phyloP scores from a whole-genome alignment of 2,329 filamentous ascomycete genomes.

The Cadophora malorum region DNA sequence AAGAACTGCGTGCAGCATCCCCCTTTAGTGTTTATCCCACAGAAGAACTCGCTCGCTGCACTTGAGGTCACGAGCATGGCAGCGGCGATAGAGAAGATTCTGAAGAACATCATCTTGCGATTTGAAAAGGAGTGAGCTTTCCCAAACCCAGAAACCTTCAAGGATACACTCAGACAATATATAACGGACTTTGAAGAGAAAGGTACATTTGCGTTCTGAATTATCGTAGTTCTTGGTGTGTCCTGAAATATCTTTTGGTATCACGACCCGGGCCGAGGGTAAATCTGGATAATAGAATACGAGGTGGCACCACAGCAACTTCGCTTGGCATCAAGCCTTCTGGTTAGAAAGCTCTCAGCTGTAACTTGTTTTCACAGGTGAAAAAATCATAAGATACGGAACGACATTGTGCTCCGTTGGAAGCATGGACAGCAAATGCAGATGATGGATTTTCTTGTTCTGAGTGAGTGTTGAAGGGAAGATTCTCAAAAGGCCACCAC shows the following conservation, averaged over 20 bases:
- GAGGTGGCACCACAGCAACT: not conserved
- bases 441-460: too few species aligned
- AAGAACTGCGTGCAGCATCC: conserved; percentile 22
- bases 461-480: too few species aligned
- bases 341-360: not conserved
- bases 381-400: not conserved
- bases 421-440: too few species aligned
- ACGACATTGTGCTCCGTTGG: too few species aligned
- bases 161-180: not conserved
- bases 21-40: conserved; percentile 18
- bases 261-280: conserved; percentile 7
- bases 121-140: not conserved
- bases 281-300: conserved; percentile 13
- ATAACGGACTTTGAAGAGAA: too few species aligned
- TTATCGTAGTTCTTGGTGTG: not conserved
- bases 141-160: not conserved
- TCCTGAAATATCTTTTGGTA: not conserved
- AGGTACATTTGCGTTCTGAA: too few species aligned
- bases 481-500: too few species aligned
- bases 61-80: not conserved
- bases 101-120: not conserved
- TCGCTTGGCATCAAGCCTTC: not conserved
- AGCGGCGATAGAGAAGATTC: not conserved
- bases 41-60: conserved; percentile 6
- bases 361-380: not conserved